Base-by-base conservation (phyloP, 805 yeast genomes). In the Brettanomyces naardenensis region DNA sequence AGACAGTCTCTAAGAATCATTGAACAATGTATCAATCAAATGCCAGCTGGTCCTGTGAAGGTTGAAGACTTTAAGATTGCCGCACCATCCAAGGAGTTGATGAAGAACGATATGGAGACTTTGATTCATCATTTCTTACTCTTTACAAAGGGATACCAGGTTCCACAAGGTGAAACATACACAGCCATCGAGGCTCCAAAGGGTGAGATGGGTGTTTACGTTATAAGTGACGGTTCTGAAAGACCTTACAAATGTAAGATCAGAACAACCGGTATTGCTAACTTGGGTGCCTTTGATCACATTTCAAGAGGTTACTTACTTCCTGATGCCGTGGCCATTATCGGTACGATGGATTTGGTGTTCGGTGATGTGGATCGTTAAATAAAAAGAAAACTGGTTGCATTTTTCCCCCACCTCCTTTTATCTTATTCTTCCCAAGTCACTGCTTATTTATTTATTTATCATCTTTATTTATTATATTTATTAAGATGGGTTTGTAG, bases 41-140 rank as follows among this genome's bases (percentile, higher is more conserved):
- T 86, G 86, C 95, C 95, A 26, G 80, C 87, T 45, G 95, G 95
- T 28, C 90, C 95, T 31, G 84, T 81, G 51, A 85, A 85, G 67
- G 92, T 82, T 44, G 95, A 86, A 66, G 95, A 86, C 65, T 85
- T 72, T 70, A 86, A 86, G 68, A 73, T 86, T 49, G 66, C 77
- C 37, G 87, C 92, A 25, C 95, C 95, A 27, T 78, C 95, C 44
- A 78, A 90, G 60, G 60, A 77, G 19, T 56, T 73, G 51, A 86
- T 86, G 95, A 86, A 86, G 66, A 86, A 80, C 59, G 94, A 86
- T 62, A 86, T 86, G 95, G 95, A 86, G 69, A 80, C 90, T 18
- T 71, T 86, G 50, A 86, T 86, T 59, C 95, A 86, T 62, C 95
- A 86, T 67, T 86, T 86, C 70, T 69, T 86, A 61, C 69, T 82